These are phyloP conservation scores for Pythium dissimile DNA, from an alignment of 352 stramenopile genomes.

Conservation along the genomic window DNA sequence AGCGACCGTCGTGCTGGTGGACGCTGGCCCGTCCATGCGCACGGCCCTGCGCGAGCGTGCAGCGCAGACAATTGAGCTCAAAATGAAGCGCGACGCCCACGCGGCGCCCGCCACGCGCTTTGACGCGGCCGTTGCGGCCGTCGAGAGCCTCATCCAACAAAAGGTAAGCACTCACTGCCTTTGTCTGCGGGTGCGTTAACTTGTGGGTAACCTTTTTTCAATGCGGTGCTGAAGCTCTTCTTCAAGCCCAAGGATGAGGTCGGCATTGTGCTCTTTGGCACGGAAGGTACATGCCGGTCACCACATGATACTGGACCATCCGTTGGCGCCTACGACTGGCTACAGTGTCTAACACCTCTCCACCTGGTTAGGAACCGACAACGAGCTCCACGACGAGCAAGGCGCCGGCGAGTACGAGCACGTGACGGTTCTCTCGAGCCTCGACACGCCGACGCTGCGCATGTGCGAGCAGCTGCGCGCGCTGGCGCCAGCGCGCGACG, in stretches of 20 bases:
- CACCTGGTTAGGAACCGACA: constrained; percentile 79
- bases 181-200: not conserved
- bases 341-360: too few relatives aligned
- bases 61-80: constrained; percentile 1
- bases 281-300: constrained; percentile 27
- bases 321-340: not conserved
- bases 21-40: constrained; percentile 64
- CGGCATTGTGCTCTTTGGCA: constrained; percentile 74
- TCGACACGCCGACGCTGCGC: constrained; percentile 57
- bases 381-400: constrained; percentile 75
- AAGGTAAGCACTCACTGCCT: constrained; percentile 31
- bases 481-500: constrained; percentile 16
- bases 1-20: constrained; percentile 61
- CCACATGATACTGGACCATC: too few relatives aligned
- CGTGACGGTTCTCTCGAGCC: constrained; percentile 51
- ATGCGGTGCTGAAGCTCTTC: constrained; percentile 39
- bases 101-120: constrained; percentile 44
- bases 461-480: constrained; percentile 55
- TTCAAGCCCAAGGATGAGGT: constrained; percentile 81
- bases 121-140: constrained; percentile 45
- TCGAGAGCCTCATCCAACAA: constrained; percentile 67
- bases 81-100: constrained; percentile 14
- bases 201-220: not conserved
- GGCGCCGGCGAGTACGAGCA: constrained; percentile 54
- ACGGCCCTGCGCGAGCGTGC: constrained; percentile 42